These are phyloP conservation scores for Phytophthora megakarya DNA, from an alignment of 352 stramenopile species.

Conservation along the genomic window DNA sequence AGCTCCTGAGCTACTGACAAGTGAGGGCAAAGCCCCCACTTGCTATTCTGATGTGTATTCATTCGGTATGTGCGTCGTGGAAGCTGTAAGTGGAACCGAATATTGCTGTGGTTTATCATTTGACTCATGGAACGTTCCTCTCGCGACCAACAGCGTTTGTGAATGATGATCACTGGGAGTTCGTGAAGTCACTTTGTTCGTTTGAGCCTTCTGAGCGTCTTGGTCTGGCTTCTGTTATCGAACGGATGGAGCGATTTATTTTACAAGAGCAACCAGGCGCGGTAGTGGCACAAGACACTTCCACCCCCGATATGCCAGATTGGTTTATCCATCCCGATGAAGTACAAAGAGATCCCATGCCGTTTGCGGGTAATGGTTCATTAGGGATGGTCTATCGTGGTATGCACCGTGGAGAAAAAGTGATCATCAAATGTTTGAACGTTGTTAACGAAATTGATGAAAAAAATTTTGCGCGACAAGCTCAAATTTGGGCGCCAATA, in stretches of 20 bases:
- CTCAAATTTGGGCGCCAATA: conserved; percentile 89
- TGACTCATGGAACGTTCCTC: neutral
- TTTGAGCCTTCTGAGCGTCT: conserved; percentile 1
- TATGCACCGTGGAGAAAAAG: conserved; percentile 4
- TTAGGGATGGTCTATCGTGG: conserved; percentile 23
- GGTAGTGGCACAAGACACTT: too few species aligned
- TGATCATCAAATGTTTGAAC: conserved; percentile 25
- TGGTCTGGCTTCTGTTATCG: neutral
- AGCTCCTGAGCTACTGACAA: conserved; percentile 3
- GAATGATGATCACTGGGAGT: conserved; percentile 4
- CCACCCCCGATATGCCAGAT: conserved; percentile 11
- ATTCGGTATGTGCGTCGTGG: conserved; percentile 17
- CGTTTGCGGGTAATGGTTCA: conserved; percentile 16
- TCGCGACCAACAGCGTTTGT: conserved; percentile 3
- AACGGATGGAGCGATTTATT: neutral
- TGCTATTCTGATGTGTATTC: conserved; percentile 17
- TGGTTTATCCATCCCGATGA: conserved; percentile 37
- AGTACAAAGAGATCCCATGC: conserved; percentile 16
- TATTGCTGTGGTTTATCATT: conserved; percentile 2
- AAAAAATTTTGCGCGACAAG: conserved; percentile 45
- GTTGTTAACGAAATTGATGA: neutral
- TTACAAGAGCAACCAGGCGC: too few species aligned
- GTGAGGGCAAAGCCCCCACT: neutral
- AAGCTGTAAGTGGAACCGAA: conserved; percentile 5
- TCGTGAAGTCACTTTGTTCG: neutral